phyloP scores from a whole-genome alignment of 2,329 filamentous ascomycete species.

The Calonectria henricotiae region DNA sequence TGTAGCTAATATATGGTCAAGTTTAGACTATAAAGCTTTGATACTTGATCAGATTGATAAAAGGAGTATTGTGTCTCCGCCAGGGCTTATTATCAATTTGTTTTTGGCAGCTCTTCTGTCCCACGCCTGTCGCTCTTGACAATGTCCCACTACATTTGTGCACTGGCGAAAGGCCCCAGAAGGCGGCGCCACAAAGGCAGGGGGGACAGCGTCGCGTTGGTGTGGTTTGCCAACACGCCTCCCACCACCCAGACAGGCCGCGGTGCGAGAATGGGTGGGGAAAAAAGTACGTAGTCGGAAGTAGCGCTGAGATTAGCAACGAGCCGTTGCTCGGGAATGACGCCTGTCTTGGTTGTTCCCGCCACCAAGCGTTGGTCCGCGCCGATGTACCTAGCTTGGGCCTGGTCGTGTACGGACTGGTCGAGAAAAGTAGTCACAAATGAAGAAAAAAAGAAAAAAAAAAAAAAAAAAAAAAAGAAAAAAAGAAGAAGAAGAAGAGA shows the following conservation, averaged over 20 bases:
- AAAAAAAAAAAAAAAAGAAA: too few species aligned
- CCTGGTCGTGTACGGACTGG: conserved; percentile 22
- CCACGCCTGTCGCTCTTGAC: conserved; percentile 39
- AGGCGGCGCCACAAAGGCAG: conserved; percentile 48
- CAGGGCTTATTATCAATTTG: conserved; percentile 14
- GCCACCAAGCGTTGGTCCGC: conserved; percentile 38
- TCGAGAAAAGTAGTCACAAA: conserved; percentile 14
- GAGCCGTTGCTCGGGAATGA: conserved; percentile 51
- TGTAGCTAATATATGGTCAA: conserved; percentile 16
- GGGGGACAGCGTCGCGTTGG: conserved; percentile 37
- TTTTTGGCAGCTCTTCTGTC: conserved; percentile 46
- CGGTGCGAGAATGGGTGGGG: conserved; percentile 9
- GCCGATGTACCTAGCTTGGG: conserved; percentile 31
- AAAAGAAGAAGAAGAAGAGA: too few species aligned
- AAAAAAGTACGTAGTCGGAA: conserved; percentile 24
- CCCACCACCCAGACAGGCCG: conserved; percentile 7
- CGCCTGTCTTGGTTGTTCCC: conserved; percentile 52
- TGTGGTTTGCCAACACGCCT: conserved; percentile 2
- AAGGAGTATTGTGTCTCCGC: conserved; percentile 39
- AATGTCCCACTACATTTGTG: conserved; percentile 47
- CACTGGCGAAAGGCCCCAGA: conserved; percentile 43
- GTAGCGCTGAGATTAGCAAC: conserved; percentile 39
- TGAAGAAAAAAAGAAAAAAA: conserved; percentile 24
- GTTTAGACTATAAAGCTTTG: conserved; percentile 26
- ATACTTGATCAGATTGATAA: conserved; percentile 50